Conservation (phyloP, 257 asterid species). For the Fraxinus pennsylvanica region DNA sequence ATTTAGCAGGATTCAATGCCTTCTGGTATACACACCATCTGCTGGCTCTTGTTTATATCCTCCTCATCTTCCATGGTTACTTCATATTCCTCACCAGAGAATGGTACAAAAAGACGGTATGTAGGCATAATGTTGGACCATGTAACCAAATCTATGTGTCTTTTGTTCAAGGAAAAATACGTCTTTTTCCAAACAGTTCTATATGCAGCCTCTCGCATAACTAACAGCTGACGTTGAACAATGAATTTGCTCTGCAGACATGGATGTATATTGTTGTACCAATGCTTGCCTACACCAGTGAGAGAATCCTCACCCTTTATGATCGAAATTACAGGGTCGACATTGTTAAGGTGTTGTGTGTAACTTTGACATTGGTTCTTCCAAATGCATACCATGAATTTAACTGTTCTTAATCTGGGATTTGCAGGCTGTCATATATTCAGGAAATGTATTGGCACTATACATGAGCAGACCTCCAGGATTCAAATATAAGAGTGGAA, state of each 20-base stretch:
- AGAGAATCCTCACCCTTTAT: conserved; percentile 61
- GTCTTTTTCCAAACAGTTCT: no score
- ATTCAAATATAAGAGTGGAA: conserved; percentile 92
- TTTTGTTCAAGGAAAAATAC: neutral
- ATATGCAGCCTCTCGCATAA: no score
- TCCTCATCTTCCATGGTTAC: conserved; percentile 76
- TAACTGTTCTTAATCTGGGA: conserved; percentile 2
- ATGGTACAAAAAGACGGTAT: conserved; percentile 79
- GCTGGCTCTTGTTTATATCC: conserved; percentile 65
- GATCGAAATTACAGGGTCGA: conserved; percentile 60
- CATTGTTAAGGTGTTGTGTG: conserved; percentile 49
- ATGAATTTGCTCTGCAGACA: conserved; percentile 46
- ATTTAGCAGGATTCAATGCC: conserved; percentile 80
- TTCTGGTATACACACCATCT: conserved; percentile 95
- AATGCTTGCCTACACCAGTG: conserved; percentile 52
- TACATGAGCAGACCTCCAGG: conserved; percentile 82
- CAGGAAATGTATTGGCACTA: conserved; percentile 84
- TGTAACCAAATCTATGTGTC: no score
- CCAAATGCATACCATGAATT: neutral
- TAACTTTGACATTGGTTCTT: conserved; percentile 1
- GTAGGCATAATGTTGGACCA: neutral
- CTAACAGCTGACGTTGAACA: neutral
- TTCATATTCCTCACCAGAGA: conserved; percentile 55
- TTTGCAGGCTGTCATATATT: conserved; percentile 77
- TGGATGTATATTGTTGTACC: conserved; percentile 88